Base-by-base conservation (phyloP, 306 rosid genomes). In the Begonia peltatifolia region DNA sequence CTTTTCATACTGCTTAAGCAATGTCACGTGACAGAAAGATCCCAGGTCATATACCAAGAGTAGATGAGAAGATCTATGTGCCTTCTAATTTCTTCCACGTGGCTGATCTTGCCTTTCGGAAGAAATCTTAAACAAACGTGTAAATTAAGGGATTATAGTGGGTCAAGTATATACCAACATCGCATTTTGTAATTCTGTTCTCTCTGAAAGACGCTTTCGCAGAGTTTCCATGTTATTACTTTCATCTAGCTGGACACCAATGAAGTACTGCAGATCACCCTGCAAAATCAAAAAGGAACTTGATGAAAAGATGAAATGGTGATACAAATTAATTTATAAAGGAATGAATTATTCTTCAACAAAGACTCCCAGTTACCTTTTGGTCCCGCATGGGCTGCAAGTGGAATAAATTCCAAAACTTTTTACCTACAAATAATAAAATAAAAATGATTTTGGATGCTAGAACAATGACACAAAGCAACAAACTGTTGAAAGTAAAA, bases 361-460 rank as follows among this genome's bases (percentile, higher is more conserved):
- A 12, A 50, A 10, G 18, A 41, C n/a, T 50, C 12, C 6, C n/a
- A 51, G 60, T 54, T 52, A 90, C 99, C 94, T 72, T 79, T 47
- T 90, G 93, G 63, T 90, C 99, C 20, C 84, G 88, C 99, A 90
- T 86, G 46, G 99, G 99, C 71, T 90, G 99, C 86, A 90, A 81
- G 77, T 90, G 99, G 72, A 90, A 90, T 69, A 90, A 79, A 65
- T 90, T 90, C 99, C 95, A 90, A 71, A 90, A 90, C 76, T 83
- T 90, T 66, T 84, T 90, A 71, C 99, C 99, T 90, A 61, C 68
- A 71, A 23, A 42, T 46, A 36, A 60, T 54, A 53, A 62, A 73
- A 65, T 41, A 42, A 44, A 9, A 15, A 47, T 50, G 16, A 18
- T 16, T 50, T 38, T 36, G 52, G 6, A 41, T 0, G 4, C 49